Base-by-base conservation (phyloP, 257 asterid genomes). In the Penstemon davidsonii region DNA sequence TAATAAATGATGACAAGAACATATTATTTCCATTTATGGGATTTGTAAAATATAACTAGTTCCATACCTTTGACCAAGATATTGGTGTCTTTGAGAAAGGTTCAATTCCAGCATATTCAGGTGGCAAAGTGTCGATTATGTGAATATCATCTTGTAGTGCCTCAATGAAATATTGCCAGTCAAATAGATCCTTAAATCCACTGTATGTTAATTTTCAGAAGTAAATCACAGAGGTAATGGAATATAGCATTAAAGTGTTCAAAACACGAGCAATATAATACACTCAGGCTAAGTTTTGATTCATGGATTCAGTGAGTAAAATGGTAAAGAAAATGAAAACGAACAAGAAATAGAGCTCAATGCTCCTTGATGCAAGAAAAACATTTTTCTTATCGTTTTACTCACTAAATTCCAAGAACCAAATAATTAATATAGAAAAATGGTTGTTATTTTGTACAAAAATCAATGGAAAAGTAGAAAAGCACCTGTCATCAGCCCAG, bases 401-500 rank as follows among this genome's bases (percentile, higher is more conserved):
- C 33, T 25, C 33, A 25, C 33, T 2, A 1, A 1, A 25, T 25
- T 25, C 33, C 33, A 25, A 1, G 33, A 25, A 25, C 33, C 33
- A 25, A 25, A 25, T 25, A 25, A 25, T 25, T 25, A 25, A 25
- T 25, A 25, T 25, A 25, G 33, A 25, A 1, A 25, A 25, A 25
- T 25, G 33, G 33, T 25, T 25, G 33, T 25, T 25, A 25, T 25
- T 2, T 25, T 25, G 33, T 25, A 2, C 33, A 25, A 25, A 6
- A 9, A 73, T 41, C 18, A 50, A 72, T 11, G 15, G 43, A 47
- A 67, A 67, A 19, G 67, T 59, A 69, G 70, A 50, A 68, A 57
- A 65, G 67, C 56, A 88, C 96, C 99, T 94, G 65, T 87, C 88
- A 62, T 94, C 99, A 25, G 99, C 96, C 99, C 99, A 91, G 75